phyloP scores from a whole-genome alignment of 768 basidiomycete species.

The Mycena crocata region DNA sequence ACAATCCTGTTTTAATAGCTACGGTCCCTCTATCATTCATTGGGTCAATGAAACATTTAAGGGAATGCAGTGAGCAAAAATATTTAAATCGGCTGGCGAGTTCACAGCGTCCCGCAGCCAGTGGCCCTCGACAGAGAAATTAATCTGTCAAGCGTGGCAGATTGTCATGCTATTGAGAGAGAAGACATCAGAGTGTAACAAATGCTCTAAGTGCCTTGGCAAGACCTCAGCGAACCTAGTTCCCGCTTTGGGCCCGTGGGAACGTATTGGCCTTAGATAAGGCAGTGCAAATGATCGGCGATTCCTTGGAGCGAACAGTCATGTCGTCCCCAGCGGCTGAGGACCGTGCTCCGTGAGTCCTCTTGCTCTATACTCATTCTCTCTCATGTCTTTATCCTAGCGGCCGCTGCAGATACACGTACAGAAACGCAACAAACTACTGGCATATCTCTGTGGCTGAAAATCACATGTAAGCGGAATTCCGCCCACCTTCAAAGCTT shows the following conservation, averaged over 20 bases:
- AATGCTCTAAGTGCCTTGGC: too few relatives aligned
- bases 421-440: background rate
- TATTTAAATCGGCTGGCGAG: too few relatives aligned
- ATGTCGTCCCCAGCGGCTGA: conserved; percentile 2
- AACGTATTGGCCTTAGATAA: background rate
- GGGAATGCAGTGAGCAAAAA: background rate
- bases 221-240: too few relatives aligned
- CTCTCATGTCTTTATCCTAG: background rate
- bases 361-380: background rate
- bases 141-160: too few relatives aligned
- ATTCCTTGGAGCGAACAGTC: background rate
- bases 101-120: too few relatives aligned
- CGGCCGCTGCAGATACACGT: conserved; percentile 2
- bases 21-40: conserved; percentile 20
- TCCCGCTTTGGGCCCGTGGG: background rate
- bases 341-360: background rate
- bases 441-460: background rate
- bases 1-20: conserved; percentile 24
- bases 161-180: too few relatives aligned
- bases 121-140: too few relatives aligned
- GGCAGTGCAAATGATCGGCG: too few relatives aligned
- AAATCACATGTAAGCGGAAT: background rate
- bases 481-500: too few relatives aligned
- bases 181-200: too few relatives aligned
- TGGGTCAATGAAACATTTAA: conserved; percentile 13